Evolutionary conservation across 192 early-diverging fungal genomes (phyloP), one percentile per base, ranked within the genome.

Genomic region (Coemansia sp.): DNA sequence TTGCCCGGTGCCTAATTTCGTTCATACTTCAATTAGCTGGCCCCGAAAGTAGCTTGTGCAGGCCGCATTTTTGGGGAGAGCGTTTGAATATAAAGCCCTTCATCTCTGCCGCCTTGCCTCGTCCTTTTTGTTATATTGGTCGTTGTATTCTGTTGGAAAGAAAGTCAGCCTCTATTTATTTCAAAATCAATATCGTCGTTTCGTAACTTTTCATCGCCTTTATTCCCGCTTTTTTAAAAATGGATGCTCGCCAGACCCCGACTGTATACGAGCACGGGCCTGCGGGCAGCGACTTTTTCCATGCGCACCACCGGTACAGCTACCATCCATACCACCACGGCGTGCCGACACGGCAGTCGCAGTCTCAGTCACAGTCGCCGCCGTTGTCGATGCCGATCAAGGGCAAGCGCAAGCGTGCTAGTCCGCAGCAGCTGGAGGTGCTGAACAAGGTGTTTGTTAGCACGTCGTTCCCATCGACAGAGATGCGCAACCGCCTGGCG

Each of bases 391-490:
- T 51, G 47, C 58, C 54, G 29, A 57, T 82, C 68, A 91, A 90
- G 70, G 87, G 87, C 59, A 93, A 90, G 75, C 89, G 92, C 57
- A 92, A 90, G 82, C 77, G 91, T 41, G 91, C 92, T 47, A 92
- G 85, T 70, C 82, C 90, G 3, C 85, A 87, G 62, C 92, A 93
- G 68, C 80, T 93, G 6, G 77, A 86, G 16, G 86, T 88, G 6
- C 84, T 97, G 8, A 91, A 92, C 68, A 71, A 82, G 26, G 87
- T 92, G 10, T 95, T 93, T 76, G 81, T 85, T 21, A 74, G 79
- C 31, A 93, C 92, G 35, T 90, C 85, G 39, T 92, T 94, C 59
- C 95, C 95, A 17, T 90, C 89, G 35, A 91, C 92, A 1, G 89
- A 92, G 59, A 80, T 89, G 72, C 86, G 95, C 63, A 70, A 88